phyloP scores from a whole-genome alignment of 2,329 filamentous ascomycete genomes.

The Plenodomus tracheiphilus region DNA sequence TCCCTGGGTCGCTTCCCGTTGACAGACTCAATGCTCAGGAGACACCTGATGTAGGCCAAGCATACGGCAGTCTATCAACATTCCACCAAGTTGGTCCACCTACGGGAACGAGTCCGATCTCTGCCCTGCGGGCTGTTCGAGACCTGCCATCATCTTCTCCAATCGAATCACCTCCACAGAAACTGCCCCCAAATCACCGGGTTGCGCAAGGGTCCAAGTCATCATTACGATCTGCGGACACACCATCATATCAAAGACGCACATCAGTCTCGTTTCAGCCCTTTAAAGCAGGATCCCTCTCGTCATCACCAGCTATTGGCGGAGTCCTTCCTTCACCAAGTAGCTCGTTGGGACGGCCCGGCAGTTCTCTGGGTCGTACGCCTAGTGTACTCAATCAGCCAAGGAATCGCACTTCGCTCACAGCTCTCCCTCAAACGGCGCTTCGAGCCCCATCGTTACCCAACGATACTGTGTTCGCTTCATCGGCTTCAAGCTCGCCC shows the following conservation, averaged over 20 bases:
- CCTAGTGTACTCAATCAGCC: slow-evolving; percentile 51
- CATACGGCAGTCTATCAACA: slow-evolving; percentile 87
- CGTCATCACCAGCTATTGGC: slow-evolving; percentile 74
- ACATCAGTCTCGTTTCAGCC: slow-evolving; percentile 90
- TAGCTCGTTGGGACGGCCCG: slow-evolving; percentile 48
- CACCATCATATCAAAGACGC: slow-evolving; percentile 61
- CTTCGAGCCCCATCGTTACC: slow-evolving; percentile 67
- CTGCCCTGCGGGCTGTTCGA: slow-evolving; percentile 73
- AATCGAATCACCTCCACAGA: slow-evolving; percentile 55
- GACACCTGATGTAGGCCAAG: slow-evolving; percentile 69
- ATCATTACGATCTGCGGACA: slow-evolving; percentile 56
- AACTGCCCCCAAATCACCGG: slow-evolving; percentile 51
- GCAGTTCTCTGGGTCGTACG: slow-evolving; percentile 26
- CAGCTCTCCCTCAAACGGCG: slow-evolving; percentile 74
- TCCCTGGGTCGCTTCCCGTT: slow-evolving; percentile 76
- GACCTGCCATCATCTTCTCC: slow-evolving; percentile 57
- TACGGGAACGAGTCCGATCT: slow-evolving; percentile 81
- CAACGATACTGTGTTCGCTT: slow-evolving; percentile 64
- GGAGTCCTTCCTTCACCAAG: slow-evolving; percentile 58
- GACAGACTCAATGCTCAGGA: slow-evolving; percentile 54
- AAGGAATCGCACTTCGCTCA: slow-evolving; percentile 72
- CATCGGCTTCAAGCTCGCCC: slow-evolving; percentile 74
- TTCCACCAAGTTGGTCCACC: slow-evolving; percentile 78
- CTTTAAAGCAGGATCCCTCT: slow-evolving; percentile 95
- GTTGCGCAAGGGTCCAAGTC: slow-evolving; percentile 54